Conservation (phyloP, 2,329 filamentous ascomycete genomes). For the Diplocarpon mali region DNA sequence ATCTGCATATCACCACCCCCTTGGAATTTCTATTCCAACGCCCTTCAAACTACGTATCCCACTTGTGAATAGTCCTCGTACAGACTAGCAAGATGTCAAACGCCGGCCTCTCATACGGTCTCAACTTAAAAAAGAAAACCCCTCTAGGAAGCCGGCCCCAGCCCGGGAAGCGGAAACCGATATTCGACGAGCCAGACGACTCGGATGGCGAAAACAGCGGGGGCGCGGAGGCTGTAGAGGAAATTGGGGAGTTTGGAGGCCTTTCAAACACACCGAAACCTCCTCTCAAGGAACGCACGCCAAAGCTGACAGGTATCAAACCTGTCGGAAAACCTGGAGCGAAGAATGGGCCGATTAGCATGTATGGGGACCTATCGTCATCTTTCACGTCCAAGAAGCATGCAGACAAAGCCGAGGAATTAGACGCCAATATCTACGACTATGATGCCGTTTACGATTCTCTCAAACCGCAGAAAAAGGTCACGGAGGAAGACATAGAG, state of each 20-base stretch:
- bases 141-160: constrained; percentile 33
- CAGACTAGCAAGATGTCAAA: constrained; percentile 21
- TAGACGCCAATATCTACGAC: constrained; percentile 71
- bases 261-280: constrained; percentile 29
- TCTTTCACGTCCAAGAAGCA: constrained; percentile 51
- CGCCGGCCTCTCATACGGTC: constrained; percentile 41
- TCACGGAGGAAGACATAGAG: constrained; percentile 42
- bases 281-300: constrained; percentile 25
- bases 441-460: constrained; percentile 78
- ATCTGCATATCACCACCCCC: not conserved
- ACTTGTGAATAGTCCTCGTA: not conserved
- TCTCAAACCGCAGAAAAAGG: constrained; percentile 52
- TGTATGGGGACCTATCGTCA: constrained; percentile 57
- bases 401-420: constrained; percentile 50
- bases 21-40: not conserved
- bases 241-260: constrained; percentile 51
- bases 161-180: constrained; percentile 40
- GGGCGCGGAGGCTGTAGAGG: constrained; percentile 34
- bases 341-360: constrained; percentile 33
- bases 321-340: constrained; percentile 23
- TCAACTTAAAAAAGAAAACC: constrained; percentile 50
- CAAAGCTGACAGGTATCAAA: constrained; percentile 24
- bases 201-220: constrained; percentile 39
- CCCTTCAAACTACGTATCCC: not conserved
- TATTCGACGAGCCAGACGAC: constrained; percentile 49